phyloP scores from a whole-genome alignment of 1,139 yeast genomes.

The Fermentozyma sake region DNA sequence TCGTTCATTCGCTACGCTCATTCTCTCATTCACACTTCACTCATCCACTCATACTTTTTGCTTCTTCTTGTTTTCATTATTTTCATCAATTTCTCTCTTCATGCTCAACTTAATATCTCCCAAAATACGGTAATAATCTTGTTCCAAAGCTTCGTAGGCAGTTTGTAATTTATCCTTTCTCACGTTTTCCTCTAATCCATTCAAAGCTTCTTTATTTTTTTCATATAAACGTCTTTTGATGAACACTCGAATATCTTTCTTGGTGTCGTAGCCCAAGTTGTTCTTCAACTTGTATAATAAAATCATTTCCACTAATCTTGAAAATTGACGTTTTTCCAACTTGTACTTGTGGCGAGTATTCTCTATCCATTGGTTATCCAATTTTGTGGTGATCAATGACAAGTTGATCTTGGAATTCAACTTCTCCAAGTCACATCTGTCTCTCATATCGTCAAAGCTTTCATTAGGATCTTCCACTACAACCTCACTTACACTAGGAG shows the following conservation, averaged over 20 bases:
- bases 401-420: conserved; percentile 27
- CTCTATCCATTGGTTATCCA: conserved; percentile 43
- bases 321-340: conserved; percentile 74
- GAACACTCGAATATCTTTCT: conserved; percentile 47
- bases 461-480: conserved; percentile 96
- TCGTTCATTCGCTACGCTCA: no score
- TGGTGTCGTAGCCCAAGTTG: conserved; percentile 21
- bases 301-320: conserved; percentile 73
- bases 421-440: conserved; percentile 67
- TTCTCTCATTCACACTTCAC: no score
- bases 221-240: conserved; percentile 71
- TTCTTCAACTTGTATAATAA: conserved; percentile 44
- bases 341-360: conserved; percentile 41
- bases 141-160: conserved; percentile 64
- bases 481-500: conserved; percentile 58
- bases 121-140: conserved; percentile 61
- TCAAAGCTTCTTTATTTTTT: conserved; percentile 75
- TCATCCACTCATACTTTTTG: no score
- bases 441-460: conserved; percentile 86
- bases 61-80: conserved; percentile 3
- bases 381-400: conserved; percentile 16
- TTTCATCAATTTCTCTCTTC: conserved; percentile 11
- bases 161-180: conserved; percentile 68
- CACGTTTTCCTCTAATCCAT: conserved; percentile 57
- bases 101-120: conserved; percentile 26